phyloP scores from a whole-genome alignment of 2,329 filamentous ascomycete species.

The Eutypella sp. region DNA sequence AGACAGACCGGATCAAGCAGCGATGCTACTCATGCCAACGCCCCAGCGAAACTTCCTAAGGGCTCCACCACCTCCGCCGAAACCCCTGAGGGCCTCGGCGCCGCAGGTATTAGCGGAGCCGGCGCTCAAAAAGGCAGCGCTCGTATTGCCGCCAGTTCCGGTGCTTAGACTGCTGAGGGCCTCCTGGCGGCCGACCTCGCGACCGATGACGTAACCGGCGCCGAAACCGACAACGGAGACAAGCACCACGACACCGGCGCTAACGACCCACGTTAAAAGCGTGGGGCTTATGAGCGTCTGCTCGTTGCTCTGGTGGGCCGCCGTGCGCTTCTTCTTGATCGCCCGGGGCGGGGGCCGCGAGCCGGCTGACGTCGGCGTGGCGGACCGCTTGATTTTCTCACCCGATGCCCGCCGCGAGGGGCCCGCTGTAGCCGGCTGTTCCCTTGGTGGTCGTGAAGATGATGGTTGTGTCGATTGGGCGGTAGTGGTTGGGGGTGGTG shows the following conservation, averaged over 20 bases:
- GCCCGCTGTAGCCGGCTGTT: slow-evolving; percentile 8
- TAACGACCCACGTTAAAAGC: slow-evolving; percentile 59
- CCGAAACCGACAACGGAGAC: slow-evolving; percentile 66
- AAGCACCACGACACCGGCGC: slow-evolving; percentile 62
- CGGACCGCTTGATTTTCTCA: slow-evolving; percentile 48
- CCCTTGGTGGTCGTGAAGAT: slow-evolving; percentile 17
- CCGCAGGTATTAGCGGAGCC: too few species aligned
- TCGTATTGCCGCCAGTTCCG: slow-evolving; percentile 41
- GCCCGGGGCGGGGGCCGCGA: slow-evolving; percentile 40
- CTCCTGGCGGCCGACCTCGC: slow-evolving; percentile 62
- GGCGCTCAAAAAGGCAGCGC: slow-evolving; percentile 30
- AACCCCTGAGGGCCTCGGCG: slow-evolving; percentile 47
- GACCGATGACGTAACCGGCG: slow-evolving; percentile 62
- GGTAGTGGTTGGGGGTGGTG: slow-evolving; percentile 15
- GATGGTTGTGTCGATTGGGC: slow-evolving; percentile 5
- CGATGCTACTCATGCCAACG: slow-evolving; percentile 39
- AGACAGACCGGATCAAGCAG: too few species aligned
- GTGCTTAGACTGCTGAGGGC: slow-evolving; percentile 38
- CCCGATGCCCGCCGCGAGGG: slow-evolving; percentile 11
- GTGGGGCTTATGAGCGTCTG: slow-evolving; percentile 51
- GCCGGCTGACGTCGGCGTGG: slow-evolving; percentile 28
- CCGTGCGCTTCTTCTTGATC: slow-evolving; percentile 56
- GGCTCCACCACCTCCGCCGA: slow-evolving; percentile 46
- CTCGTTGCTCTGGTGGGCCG: slow-evolving; percentile 30
- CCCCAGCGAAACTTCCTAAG: slow-evolving; percentile 52